A percentile compares a stretch with the other conserved stretches of the same genome.
Evolutionary conservation across 2,329 filamentous ascomycete genomes (phyloP).

Genomic region (Trichoderma gracile): DNA sequence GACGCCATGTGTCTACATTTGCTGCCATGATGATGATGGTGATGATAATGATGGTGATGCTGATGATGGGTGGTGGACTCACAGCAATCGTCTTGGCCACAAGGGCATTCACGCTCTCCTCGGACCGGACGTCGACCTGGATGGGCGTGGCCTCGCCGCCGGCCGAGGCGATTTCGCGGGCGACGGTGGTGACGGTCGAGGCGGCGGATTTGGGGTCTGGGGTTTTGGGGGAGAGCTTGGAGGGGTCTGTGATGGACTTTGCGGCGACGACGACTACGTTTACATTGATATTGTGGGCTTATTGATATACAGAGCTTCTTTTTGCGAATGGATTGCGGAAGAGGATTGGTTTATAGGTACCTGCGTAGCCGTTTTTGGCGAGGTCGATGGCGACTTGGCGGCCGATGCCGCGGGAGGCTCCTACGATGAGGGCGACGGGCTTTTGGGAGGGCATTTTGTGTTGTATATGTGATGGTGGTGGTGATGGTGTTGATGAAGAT

Average conservation of each 20-base stretch:
- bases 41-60: background rate
- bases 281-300: background rate
- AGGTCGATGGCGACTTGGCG: constrained; percentile 78
- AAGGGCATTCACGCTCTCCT: constrained; percentile 60
- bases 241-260: constrained; percentile 69
- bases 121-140: constrained; percentile 68
- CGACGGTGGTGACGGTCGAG: constrained; percentile 80
- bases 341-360: constrained; percentile 44
- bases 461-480: background rate
- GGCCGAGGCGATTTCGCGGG: constrained; percentile 66
- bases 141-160: constrained; percentile 67
- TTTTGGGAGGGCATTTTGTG: constrained; percentile 33
- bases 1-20: no score
- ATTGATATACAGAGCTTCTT: no score
- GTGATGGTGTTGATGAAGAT: background rate
- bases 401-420: constrained; percentile 78
- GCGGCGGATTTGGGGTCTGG: constrained; percentile 72
- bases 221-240: constrained; percentile 55
- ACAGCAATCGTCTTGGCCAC: constrained; percentile 56
- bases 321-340: no score
- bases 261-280: constrained; percentile 70
- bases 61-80: constrained; percentile 8
- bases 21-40: constrained; percentile 6
- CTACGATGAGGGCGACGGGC: constrained; percentile 69
- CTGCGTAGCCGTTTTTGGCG: constrained; percentile 67